These are phyloP conservation scores for Vitis riparia DNA, from an alignment of 164 flowering plant genomes.

Conservation along the genomic window DNA sequence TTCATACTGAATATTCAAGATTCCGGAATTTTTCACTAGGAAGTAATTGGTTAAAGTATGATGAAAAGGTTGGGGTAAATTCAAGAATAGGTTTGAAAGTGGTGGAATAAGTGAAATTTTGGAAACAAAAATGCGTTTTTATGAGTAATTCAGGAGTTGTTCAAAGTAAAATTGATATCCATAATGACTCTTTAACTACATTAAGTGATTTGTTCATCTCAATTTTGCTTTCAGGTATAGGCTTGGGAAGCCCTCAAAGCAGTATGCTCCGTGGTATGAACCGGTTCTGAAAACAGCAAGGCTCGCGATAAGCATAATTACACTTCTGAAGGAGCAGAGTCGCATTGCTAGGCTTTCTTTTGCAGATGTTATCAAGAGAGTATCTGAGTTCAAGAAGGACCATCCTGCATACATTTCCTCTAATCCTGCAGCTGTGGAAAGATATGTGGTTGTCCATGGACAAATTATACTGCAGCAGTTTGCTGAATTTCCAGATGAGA, in stretches of 20 bases:
- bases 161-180: not conserved
- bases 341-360: slow-evolving; percentile 73
- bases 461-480: slow-evolving; percentile 78
- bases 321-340: slow-evolving; percentile 66
- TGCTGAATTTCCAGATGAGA: slow-evolving; percentile 71
- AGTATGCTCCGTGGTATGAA: slow-evolving; percentile 88
- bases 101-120: not conserved
- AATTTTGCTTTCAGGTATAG: slow-evolving; percentile 63
- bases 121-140: not conserved
- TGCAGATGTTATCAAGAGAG: slow-evolving; percentile 58
- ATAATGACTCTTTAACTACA: no score
- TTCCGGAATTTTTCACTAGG: not conserved
- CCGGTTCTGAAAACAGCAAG: slow-evolving; percentile 72
- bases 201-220: not conserved
- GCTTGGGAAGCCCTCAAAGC: slow-evolving; percentile 94
- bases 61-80: not conserved
- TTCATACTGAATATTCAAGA: not conserved
- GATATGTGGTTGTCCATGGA: slow-evolving; percentile 85
- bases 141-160: not conserved
- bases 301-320: slow-evolving; percentile 66
- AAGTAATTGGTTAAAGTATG: not conserved
- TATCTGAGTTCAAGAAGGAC: slow-evolving; percentile 43
- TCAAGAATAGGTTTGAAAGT: not conserved
- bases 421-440: slow-evolving; percentile 56
- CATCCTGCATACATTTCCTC: slow-evolving; percentile 63